Evolutionary conservation across 2,329 filamentous ascomycete genomes (phyloP), one percentile per base, ranked within the genome.

Genomic region (Aureobasidium sp.): DNA sequence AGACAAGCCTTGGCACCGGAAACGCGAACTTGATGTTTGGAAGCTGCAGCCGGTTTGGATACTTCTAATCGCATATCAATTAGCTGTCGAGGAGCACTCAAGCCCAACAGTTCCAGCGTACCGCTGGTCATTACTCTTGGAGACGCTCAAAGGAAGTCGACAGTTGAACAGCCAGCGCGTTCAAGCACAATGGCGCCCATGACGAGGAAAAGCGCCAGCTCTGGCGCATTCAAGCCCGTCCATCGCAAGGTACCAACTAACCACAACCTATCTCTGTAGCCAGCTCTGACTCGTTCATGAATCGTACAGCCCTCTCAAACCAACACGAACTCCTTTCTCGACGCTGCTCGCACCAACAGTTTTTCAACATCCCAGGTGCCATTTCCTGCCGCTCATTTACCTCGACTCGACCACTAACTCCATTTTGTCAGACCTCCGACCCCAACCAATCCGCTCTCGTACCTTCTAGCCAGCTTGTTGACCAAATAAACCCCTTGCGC

Each of bases 401-500:
- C 39, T 5, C 42, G n/a, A 25, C 37, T 8, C 6, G 34, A 44
- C 5, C 21, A 36, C 50, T 54, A 45, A 62, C 39, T 15, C 34
- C 10, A 21, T 4, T 21, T 11, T 21, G 16, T 6, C 37, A 65
- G 30, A 39, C 36, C n/a, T 32, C 32, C n/a, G 39, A 42, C 21
- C 44, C 34, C 39, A 55, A 61, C 21, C 32, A n/a, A 16, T 25
- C 16, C n/a, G 55, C 62, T 11, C 50, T 54, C 36, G 50, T 59
- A 37, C 27, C 75, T 37, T 73, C 76, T 16, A 75, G 77, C 29
- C 77, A 79, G 64, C 74, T 80, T 27, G 75, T 77, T 60, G 76
- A 83, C 67, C 78, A 80, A 34, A 73, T 86, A 32, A 81, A 83
- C 66, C 84, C 84, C 21, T 75, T 88, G 65, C 83, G 84, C 71